Evolutionary conservation across 2,329 filamentous ascomycete genomes (phyloP), one percentile per base, ranked within the genome.

Genomic region (Cercospora sp.): DNA sequence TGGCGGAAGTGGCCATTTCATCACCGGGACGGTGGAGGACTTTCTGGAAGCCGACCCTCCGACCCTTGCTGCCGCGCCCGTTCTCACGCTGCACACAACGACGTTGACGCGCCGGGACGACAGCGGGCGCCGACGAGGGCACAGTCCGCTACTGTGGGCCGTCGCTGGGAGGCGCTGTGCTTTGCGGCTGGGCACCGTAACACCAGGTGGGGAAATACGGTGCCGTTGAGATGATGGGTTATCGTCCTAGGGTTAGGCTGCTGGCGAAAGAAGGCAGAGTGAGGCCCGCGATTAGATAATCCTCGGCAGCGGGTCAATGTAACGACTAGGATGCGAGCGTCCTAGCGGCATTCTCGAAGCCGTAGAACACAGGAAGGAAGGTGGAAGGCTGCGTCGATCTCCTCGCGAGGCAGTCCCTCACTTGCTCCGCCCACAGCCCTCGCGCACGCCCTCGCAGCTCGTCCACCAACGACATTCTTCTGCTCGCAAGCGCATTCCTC

Each of bases 401-500:
- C 36, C 36, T 40, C 36, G 36, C 36, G 36, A 40, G 16, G 36
- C 36, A 40, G 36, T 40, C 36, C 36, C 36, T 40, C 36, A 40
- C 36, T 40, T 40, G 36, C 36, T 40, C 36, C 36, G 36, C 36
- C 36, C 36, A 40, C 36, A 5, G 36, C 36, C 36, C 13, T 40
- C 36, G 36, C 36, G 3, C 36, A 16, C 64, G 45, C n/a, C 18
- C 28, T 16, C 42, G 30, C 28, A 45, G 20, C 23, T 30, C 57
- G 31, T 13, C 36, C 36, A 40, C 13, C 36, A 40, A 40, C 36
- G 36, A 40, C 36, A 40, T 40, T 40, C 36, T 40, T n/a, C 36
- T 40, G 36, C 36, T 13, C 36, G 36, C 36, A n/a, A 40, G 33
- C 58, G 33, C 33, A 26, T 57, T 30, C 64, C 61, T 67, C 66